Evolutionary conservation across 2,329 filamentous ascomycete species (phyloP).

Genomic region (Ophiosphaerella herpotricha): DNA sequence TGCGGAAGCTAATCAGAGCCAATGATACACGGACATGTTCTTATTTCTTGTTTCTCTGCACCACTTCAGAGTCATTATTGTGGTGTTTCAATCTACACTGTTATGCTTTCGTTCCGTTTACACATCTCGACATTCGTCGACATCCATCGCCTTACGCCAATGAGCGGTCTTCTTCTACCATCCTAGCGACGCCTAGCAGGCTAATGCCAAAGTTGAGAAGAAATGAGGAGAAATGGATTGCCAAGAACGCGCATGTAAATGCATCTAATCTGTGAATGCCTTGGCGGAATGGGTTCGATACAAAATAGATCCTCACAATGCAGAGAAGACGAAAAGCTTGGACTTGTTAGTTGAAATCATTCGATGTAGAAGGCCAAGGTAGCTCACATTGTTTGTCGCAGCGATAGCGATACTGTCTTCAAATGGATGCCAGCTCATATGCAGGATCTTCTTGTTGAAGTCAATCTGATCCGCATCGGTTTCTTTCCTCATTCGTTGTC

Average conservation of each 20-base stretch:
- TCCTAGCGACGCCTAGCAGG: conserved; percentile 33
- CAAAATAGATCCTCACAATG: conserved; percentile 49
- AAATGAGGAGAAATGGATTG: conserved; percentile 34
- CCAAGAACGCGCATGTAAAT: conserved; percentile 31
- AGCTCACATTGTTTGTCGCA: conserved; percentile 96
- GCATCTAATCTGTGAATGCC: conserved; percentile 35
- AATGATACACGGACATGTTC: background rate
- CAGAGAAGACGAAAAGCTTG: conserved; percentile 61
- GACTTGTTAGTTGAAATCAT: background rate
- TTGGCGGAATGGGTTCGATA: conserved; percentile 29
- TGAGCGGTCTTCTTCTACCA: conserved; percentile 35
- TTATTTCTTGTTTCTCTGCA: conserved; percentile 37
- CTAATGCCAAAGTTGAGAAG: conserved; percentile 32
- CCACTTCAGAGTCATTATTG: conserved; percentile 38
- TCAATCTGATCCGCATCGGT: conserved; percentile 99
- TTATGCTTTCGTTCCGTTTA: conserved; percentile 25
- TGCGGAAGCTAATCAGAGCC: too few relatives aligned
- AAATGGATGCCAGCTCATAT: conserved; percentile 99
- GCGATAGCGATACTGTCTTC: conserved; percentile 99
- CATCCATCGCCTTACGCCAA: conserved; percentile 27
- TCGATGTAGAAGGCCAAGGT: background rate
- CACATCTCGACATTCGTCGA: conserved; percentile 33
- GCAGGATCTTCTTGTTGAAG: conserved; percentile 99
- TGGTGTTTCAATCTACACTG: conserved; percentile 40
- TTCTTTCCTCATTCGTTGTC: conserved; percentile 96